A percentile compares a stretch with the other conserved stretches of the same genome.
These are phyloP conservation scores for Metarhizium guizhouense DNA, from an alignment of 2,329 filamentous ascomycete species.

Conservation along the genomic window DNA sequence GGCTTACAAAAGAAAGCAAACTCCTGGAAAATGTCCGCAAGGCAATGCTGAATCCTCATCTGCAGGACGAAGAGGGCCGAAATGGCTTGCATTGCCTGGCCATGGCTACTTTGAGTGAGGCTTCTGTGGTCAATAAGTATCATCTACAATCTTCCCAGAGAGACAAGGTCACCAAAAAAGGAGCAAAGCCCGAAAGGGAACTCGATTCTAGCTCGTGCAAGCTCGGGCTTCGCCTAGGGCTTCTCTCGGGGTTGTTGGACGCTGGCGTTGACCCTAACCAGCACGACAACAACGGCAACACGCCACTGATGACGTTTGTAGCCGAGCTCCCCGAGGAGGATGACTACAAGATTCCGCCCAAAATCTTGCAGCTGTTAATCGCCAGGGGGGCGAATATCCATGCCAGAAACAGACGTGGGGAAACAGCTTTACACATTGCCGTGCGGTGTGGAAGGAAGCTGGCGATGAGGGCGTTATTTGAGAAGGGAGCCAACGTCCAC, in stretches of 20 bases:
- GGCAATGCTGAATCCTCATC: conserved; percentile 10
- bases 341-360: conserved; percentile 37
- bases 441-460: conserved; percentile 44
- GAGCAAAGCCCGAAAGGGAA: conserved; percentile 15
- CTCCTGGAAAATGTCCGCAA: conserved; percentile 14
- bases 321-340: conserved; percentile 40
- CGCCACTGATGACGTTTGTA: conserved; percentile 47
- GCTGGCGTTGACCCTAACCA: conserved; percentile 40
- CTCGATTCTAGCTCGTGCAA: conserved; percentile 24
- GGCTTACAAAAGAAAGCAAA: conserved; percentile 11
- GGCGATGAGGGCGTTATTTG: conserved; percentile 36
- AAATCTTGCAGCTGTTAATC: conserved; percentile 35
- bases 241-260: conserved; percentile 22
- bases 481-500: conserved; percentile 38
- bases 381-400: conserved; percentile 34
- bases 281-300: conserved; percentile 42
- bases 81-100: conserved; percentile 53
- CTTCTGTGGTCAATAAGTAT: conserved; percentile 26
- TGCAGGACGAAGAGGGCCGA: conserved; percentile 32
- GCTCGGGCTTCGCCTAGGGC: conserved; percentile 18
- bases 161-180: conserved; percentile 6
- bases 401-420: conserved; percentile 42
- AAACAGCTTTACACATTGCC: conserved; percentile 47
- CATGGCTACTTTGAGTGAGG: conserved; percentile 36
- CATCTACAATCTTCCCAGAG: conserved; percentile 11